Evolutionary conservation across 2,329 filamentous ascomycete genomes (phyloP), one percentile per base, ranked within the genome.

Genomic region (Zymoseptoria crescenta): DNA sequence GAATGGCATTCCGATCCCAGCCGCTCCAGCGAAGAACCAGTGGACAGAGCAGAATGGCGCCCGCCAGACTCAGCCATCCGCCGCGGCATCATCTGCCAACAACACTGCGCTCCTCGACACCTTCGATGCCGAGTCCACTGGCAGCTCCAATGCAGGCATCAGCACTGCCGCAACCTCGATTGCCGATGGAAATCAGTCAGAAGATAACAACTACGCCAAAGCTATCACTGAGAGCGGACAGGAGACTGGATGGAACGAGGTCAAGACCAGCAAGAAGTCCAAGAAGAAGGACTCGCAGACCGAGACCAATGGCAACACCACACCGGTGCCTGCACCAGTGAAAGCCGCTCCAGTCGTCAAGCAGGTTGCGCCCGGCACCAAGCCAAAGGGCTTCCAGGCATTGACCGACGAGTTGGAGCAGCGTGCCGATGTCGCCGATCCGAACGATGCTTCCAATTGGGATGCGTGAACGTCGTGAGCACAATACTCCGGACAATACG

Each of bases 1-100:
- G 80, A 92, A 94, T 67, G 91, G 92, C 62, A 73, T 83, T 35
- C 74, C 77, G 52, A 73, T 76, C 52, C 74, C 79, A 24, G 72
- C 78, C 57, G 63, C 73, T 19, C 78, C 79, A n/a, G 68, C 76
- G 48, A 74, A 73, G 52, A 86, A 81, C 72, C 79, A 79, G 27
- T 87, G 84, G 84, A 74, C 74, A 54, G 73, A 75, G 59, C 64
- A 54, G 54, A 66, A 57, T 21, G 62, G 62, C n/a, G 58, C 45
- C 8, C 59, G 60, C 19, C 59, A 63, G n/a, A 19, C 55, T 1
- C 59, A 62, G 30, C 50, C 58, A 10, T 58, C 57, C 20, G 52
- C 51, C 5, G 50, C 54, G 21, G 41, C 50, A 24, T 56, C 56
- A 20, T 51, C 53, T 16, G 50, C 56, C 6, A 54, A 52, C 16